These are phyloP conservation scores for Didymellaceae sp. DNA, from an alignment of 2,329 filamentous ascomycete species.

Conservation along the genomic window DNA sequence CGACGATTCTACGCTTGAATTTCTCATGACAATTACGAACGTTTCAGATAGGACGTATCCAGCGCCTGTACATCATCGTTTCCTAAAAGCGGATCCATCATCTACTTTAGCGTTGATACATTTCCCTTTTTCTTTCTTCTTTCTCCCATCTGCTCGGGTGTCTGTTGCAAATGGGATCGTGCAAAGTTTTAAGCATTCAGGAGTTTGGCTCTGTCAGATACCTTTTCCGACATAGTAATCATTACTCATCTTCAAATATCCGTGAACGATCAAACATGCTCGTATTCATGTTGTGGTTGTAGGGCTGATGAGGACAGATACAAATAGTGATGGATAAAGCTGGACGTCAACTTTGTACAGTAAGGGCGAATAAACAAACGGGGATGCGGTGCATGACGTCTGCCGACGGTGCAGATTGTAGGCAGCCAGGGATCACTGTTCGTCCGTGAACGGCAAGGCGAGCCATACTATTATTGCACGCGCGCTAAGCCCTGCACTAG, in stretches of 20 bases:
- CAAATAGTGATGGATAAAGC: too few species aligned
- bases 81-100: slow-evolving; percentile 35
- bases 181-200: slow-evolving; percentile 12
- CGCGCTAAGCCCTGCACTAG: slow-evolving; percentile 22
- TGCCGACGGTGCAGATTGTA: not conserved
- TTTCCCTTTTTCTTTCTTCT: slow-evolving; percentile 23
- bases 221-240: slow-evolving; percentile 13
- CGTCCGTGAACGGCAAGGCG: slow-evolving; percentile 7
- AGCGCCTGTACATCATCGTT: slow-evolving; percentile 32
- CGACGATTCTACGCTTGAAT: slow-evolving; percentile 30
- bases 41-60: slow-evolving; percentile 38
- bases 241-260: not conserved
- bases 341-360: too few species aligned
- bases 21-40: slow-evolving; percentile 29
- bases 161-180: slow-evolving; percentile 2
- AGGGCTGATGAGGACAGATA: too few species aligned
- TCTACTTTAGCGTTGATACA: slow-evolving; percentile 32
- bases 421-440: not conserved
- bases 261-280: not conserved
- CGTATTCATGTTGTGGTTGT: not conserved
- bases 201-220: slow-evolving; percentile 14
- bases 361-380: too few species aligned
- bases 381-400: not conserved
- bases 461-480: slow-evolving; percentile 31
- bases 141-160: slow-evolving; percentile 3